These are phyloP conservation scores for Acer negundo DNA, from an alignment of 345 rosid genomes.

Conservation along the genomic window DNA sequence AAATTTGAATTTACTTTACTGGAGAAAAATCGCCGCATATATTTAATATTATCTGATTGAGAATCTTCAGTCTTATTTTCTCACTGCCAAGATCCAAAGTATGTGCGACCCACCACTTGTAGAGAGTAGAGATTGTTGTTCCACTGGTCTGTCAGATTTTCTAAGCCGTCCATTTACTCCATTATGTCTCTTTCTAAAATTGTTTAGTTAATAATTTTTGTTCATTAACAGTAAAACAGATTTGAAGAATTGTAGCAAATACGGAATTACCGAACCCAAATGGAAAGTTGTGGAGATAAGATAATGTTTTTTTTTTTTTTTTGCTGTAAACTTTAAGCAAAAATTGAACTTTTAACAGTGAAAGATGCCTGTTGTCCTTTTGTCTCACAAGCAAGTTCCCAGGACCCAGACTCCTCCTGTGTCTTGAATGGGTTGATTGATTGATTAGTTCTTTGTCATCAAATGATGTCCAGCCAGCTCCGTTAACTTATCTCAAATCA, in stretches of 20 bases:
- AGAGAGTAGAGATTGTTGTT: not conserved
- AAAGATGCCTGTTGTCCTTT: conserved; percentile 5
- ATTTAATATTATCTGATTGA: not conserved
- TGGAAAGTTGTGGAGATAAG: not conserved
- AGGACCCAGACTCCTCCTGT: not conserved
- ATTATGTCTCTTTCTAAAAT: not conserved
- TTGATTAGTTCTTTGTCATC: not conserved
- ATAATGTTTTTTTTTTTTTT: not conserved
- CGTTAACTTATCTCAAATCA: too few relatives aligned
- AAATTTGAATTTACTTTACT: not conserved
- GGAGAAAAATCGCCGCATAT: not conserved
- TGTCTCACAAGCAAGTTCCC: not conserved
- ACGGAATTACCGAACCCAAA: not conserved
- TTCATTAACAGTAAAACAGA: not conserved
- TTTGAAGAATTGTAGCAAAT: not conserved
- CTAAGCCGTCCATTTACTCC: not conserved
- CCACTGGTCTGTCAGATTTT: not conserved
- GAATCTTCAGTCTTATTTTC: conserved; percentile 7
- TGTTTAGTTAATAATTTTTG: not conserved
- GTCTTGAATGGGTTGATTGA: not conserved
- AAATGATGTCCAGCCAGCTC: not conserved
- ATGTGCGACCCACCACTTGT: not conserved
- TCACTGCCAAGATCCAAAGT: not conserved
- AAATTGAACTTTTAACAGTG: not conserved
- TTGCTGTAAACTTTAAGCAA: not conserved